A percentile compares a stretch with the other conserved stretches of the same genome.
These are phyloP conservation scores for barrel medic (Medicago truncatula) DNA, from an alignment of 306 rosid species.

Conservation along the genomic window MtrunA17r5.0-ANR NC_053044.1:41940001-41940500, in stretches of 20 bases:
- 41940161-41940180: background rate
- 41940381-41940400: constrained; percentile 35
- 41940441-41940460: constrained; percentile 35
- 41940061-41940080: background rate
- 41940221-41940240: background rate
- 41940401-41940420: constrained; percentile 50
- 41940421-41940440: constrained; percentile 47
- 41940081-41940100: background rate
- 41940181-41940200: background rate
- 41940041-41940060: background rate
- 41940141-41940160: background rate
- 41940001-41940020: constrained; percentile 2
- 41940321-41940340: background rate
- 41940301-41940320: background rate
- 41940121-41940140: background rate
- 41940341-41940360: background rate
- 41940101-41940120: background rate
- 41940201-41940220: background rate
- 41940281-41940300: background rate
- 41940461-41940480: constrained; percentile 16
- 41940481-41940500: constrained; percentile 31
- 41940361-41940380: constrained; percentile 26
- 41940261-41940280: background rate
- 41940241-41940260: background rate
- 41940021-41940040: background rate